Evolutionary conservation across 495 filamentous ascomycete genomes (phyloP).

Genomic region (Penicillium longicatenatum): DNA sequence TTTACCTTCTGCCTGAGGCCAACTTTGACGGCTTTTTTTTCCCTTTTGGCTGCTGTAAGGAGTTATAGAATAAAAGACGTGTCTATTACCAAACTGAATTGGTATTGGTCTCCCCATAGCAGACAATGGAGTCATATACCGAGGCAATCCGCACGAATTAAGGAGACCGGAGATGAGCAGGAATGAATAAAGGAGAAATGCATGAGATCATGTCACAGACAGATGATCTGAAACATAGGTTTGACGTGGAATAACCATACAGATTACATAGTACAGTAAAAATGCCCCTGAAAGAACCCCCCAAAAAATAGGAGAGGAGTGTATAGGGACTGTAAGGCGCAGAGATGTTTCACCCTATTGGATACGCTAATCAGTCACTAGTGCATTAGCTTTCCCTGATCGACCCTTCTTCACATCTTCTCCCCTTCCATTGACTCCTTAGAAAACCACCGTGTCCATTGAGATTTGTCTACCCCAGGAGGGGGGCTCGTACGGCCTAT

Average conservation of each 20-base stretch:
- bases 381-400: slow-evolving; percentile 24
- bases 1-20: slow-evolving; percentile 5
- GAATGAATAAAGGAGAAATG: background rate
- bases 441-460: slow-evolving; percentile 24
- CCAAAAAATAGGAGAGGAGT: background rate
- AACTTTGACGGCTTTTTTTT: background rate
- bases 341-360: slow-evolving; percentile 23
- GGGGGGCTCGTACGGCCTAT: slow-evolving; percentile 13
- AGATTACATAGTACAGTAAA: background rate
- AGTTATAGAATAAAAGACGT: background rate
- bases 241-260: background rate
- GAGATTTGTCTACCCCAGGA: slow-evolving; percentile 15
- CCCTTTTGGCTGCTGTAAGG: background rate
- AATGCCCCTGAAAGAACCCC: background rate
- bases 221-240: slow-evolving; percentile 1
- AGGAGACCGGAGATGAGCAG: slow-evolving; percentile 1
- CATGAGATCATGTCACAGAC: slow-evolving; percentile 4
- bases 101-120: background rate
- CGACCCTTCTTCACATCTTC: slow-evolving; percentile 24
- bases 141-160: background rate
- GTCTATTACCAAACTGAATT: slow-evolving; percentile 3
- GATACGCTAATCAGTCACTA: slow-evolving; percentile 28
- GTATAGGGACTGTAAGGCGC: slow-evolving; percentile 11
- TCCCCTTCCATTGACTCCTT: slow-evolving; percentile 18
- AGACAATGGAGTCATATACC: background rate